Base-by-base conservation (phyloP, 805 yeast genomes). In the Suhomyces xylopsoci region DNA sequence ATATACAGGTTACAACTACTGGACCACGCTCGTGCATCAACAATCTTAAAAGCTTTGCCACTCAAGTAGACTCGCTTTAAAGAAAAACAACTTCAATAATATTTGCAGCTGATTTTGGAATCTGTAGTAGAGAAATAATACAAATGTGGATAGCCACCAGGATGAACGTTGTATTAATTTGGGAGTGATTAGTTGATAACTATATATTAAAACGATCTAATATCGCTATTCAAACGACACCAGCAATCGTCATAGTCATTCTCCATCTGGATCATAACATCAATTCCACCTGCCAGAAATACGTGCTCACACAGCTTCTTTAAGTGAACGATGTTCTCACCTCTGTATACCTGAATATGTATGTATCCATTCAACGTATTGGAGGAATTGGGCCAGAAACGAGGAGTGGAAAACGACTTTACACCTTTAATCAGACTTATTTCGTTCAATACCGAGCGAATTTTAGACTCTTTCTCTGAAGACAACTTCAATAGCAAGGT, bases 401-500 rank as follows among this genome's bases (percentile, higher is more conserved):
- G 80, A 8, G 98, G 97, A 0, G 90, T 87, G 0, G 96, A 83
- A 62, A 90, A 90, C 0, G 96, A 85, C 48, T 85, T 82, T 2
- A 93, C 88, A 2, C 97, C 98, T 6, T 88, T 85, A 4, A 88
- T 79, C 22, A 78, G 74, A 3, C 85, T 73, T 3, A 92, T 76
- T 52, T 89, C 93, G 55, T 83, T 81, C 44, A 93, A 72, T 0
- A 87, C 79, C 26, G 80, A 81, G 41, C 91, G 79, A 6, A 93
- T 73, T 43, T 75, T 68, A 52, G 78, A 78, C 58, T 90, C 96
- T 48, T 85, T 83, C 40, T 74, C 73, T 30, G 76, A 76, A 48
- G 76, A 79, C 34, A 93, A 68, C 25, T 85, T 80, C 25, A 94
- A 74, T 49, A 93, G 69, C 46, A 92, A 77, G 36, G 87, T 82